Conservation (phyloP, 345 rosid species). For the Lenwebbia sp. region DNA sequence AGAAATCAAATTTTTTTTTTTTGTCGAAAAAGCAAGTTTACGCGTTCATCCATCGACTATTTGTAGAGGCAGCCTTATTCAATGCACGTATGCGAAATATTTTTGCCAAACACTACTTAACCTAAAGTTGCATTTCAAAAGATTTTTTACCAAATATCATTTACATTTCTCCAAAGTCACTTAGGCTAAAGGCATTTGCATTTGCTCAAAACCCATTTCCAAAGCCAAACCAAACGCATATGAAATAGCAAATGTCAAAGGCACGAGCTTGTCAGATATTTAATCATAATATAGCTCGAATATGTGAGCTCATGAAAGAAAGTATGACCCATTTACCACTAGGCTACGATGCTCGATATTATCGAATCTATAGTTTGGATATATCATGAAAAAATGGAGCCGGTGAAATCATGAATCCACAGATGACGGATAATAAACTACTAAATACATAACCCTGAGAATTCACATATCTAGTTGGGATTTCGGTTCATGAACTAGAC, state of each 20-base stretch:
- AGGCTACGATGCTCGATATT: background rate
- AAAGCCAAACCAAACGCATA: background rate
- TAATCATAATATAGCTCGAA: background rate
- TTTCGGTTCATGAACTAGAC: background rate
- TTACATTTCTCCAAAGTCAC: no score
- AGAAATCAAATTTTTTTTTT: no score
- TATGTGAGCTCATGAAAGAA: background rate
- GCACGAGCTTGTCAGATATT: background rate
- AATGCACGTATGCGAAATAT: no score
- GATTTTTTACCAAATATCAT: no score
- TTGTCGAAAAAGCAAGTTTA: no score
- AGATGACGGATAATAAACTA: background rate
- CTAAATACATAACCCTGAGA: background rate
- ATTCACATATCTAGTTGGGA: background rate
- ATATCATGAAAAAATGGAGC: background rate
- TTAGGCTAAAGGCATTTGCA: no score
- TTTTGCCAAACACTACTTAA: no score
- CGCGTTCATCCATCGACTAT: no score
- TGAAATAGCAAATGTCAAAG: background rate
- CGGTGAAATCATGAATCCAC: accelerated
- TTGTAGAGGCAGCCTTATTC: no score
- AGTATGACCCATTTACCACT: background rate
- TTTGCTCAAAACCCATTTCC: no score
- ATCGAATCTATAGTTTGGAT: background rate
- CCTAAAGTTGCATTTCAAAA: no score